phyloP scores from a whole-genome alignment of 345 rosid genomes.

The Raphanus raphanistrum region DNA sequence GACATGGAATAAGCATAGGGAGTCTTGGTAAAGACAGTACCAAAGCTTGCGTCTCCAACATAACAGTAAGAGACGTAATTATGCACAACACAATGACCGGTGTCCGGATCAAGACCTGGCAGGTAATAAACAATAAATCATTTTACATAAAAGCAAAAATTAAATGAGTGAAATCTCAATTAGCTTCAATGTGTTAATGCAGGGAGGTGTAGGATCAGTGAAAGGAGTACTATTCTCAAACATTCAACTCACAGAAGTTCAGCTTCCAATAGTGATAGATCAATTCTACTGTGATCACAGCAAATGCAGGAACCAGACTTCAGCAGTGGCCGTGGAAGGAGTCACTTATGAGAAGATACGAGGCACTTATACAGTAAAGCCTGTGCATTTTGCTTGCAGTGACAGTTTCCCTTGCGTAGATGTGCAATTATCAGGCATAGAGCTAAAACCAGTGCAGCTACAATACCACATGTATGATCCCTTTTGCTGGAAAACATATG shows the following conservation, averaged over 20 bases:
- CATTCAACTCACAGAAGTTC: constrained; percentile 86
- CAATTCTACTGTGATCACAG: constrained; percentile 88
- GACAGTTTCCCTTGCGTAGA: constrained; percentile 83
- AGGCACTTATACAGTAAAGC: constrained; percentile 91
- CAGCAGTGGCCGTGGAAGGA: constrained; percentile 86
- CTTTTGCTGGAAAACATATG: constrained; percentile 94
- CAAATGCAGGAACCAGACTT: constrained; percentile 70
- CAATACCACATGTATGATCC: constrained; percentile 75
- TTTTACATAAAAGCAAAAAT: not conserved
- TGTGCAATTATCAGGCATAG: constrained; percentile 62
- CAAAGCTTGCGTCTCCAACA: constrained; percentile 93
- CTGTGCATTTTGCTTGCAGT: constrained; percentile 92
- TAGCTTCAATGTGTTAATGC: constrained; percentile 27
- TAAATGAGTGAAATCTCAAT: not conserved
- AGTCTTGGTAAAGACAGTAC: constrained; percentile 78
- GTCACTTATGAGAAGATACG: constrained; percentile 74
- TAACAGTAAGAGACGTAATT: constrained; percentile 73
- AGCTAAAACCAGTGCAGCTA: constrained; percentile 72
- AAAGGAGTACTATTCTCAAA: constrained; percentile 87
- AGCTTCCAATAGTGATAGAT: constrained; percentile 85
- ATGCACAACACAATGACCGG: constrained; percentile 90
- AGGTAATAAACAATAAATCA: constrained; percentile 52
- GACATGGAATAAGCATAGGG: constrained; percentile 97
- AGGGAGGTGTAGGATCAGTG: constrained; percentile 95
- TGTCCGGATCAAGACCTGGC: constrained; percentile 97